Percentiles rank a stretch among this genome's conserved stretches.
These are phyloP conservation scores for Kodamaea derodonti DNA, from an alignment of 1,139 yeast genomes.

Conservation along the genomic window DNA sequence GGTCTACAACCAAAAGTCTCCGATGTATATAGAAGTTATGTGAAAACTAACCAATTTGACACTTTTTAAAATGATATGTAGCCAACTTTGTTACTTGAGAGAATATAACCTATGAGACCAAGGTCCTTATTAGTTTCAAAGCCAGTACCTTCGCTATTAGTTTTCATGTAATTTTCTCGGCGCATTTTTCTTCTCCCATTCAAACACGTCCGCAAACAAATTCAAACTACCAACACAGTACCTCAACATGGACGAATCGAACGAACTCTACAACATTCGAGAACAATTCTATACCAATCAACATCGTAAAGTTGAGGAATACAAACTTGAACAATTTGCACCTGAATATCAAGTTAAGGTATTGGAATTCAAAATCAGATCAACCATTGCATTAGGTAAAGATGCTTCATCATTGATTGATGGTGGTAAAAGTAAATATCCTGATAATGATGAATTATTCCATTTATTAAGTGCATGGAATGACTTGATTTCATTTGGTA, in stretches of 20 bases:
- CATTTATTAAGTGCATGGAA: conserved; percentile 40
- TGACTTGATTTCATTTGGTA: conserved; percentile 41
- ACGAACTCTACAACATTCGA: conserved; percentile 41
- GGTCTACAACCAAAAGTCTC: conserved; percentile 2
- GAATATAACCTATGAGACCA: too few relatives aligned
- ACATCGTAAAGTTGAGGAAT: conserved; percentile 33
- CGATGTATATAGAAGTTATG: too few relatives aligned
- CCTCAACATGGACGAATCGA: conserved; percentile 33
- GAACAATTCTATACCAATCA: conserved; percentile 49
- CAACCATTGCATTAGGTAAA: conserved; percentile 36
- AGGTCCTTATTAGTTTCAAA: too few relatives aligned
- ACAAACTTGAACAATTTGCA: conserved; percentile 33
- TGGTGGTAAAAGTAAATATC: conserved; percentile 31
- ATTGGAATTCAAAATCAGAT: conserved; percentile 41
- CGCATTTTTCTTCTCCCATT: neutral
- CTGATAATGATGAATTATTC: conserved; percentile 36
- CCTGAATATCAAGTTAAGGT: conserved; percentile 37
- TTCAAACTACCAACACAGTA: conserved; percentile 3
- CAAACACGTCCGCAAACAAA: conserved; percentile 2
- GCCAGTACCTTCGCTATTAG: too few relatives aligned
- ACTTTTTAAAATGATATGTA: too few relatives aligned
- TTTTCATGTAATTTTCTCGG: too few relatives aligned
- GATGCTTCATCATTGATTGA: conserved; percentile 44
- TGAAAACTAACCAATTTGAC: too few relatives aligned
- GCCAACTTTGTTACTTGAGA: too few relatives aligned